Evolutionary conservation across 768 basidiomycete genomes (phyloP).

Genomic region (Leccinum broughii): DNA sequence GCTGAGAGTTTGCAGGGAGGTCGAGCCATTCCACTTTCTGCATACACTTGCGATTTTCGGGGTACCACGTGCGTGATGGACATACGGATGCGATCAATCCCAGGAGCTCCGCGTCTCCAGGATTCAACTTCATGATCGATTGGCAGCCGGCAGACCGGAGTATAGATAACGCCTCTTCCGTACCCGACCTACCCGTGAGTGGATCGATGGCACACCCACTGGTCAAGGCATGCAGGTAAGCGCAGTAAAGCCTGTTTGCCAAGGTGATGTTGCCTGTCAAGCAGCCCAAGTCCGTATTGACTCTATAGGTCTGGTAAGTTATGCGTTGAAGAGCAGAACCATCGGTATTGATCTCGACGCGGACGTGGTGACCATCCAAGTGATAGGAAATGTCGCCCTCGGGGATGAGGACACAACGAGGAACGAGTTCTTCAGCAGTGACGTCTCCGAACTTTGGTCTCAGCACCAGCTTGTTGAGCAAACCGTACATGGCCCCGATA

Average conservation of each 20-base stretch:
- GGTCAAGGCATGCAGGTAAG: constrained; percentile 48
- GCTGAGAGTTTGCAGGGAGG: constrained; percentile 30
- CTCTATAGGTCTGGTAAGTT: constrained; percentile 30
- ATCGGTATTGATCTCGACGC: constrained; percentile 11
- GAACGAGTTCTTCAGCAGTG: constrained; percentile 1
- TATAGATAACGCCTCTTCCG: constrained; percentile 42
- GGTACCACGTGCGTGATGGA: constrained; percentile 41
- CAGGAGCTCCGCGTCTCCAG: constrained; percentile 35
- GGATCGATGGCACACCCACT: constrained; percentile 46
- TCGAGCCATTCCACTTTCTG: constrained; percentile 38
- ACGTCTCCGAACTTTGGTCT: constrained; percentile 22
- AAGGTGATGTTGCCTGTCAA: constrained; percentile 30
- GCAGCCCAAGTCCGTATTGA: constrained; percentile 33
- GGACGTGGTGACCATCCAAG: constrained; percentile 17
- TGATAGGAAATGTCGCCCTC: constrained; percentile 28
- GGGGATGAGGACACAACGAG: constrained; percentile 40
- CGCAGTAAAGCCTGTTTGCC: constrained; percentile 35
- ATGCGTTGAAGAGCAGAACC: neutral
- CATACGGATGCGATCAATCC: constrained; percentile 34
- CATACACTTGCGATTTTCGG: constrained; percentile 38
- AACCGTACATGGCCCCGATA: constrained; percentile 45
- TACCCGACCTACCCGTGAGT: constrained; percentile 43
- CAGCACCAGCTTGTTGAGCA: constrained; percentile 42
- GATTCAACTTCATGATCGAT: constrained; percentile 41
- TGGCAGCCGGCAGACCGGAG: constrained; percentile 38